Evolutionary conservation across 106 monocot genomes (phyloP).

Genomic region (Xerophyta viscosa): DNA sequence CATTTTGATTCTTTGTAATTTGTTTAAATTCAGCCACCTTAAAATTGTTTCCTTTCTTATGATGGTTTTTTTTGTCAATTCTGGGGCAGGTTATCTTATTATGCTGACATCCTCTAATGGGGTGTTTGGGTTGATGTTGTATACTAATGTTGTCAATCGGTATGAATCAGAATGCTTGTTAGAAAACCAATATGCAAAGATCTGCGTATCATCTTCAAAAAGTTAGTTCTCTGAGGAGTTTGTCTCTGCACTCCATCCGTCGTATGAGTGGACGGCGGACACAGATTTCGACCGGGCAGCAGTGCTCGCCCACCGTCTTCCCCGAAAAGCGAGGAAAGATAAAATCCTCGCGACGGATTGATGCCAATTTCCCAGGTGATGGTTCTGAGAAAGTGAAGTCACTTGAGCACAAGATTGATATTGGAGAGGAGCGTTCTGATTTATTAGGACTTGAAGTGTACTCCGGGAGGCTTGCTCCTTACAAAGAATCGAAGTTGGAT

Average conservation of each 20-base stretch:
- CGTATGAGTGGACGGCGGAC: constrained; percentile 38
- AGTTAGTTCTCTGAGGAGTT: constrained; percentile 34
- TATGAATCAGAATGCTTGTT: constrained; percentile 11
- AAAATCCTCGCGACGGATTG: constrained; percentile 35
- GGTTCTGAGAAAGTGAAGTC: constrained; percentile 41
- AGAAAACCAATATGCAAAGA: constrained; percentile 37
- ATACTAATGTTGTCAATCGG: not conserved
- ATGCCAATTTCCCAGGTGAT: constrained; percentile 23
- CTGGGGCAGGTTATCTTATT: constrained; percentile 20
- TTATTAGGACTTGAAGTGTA: constrained; percentile 77
- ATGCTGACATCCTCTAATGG: constrained; percentile 17
- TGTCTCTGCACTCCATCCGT: constrained; percentile 28
- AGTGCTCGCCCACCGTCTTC: constrained; percentile 60
- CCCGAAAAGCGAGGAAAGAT: constrained; percentile 52
- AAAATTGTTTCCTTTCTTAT: no score
- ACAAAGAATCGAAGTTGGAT: constrained; percentile 45
- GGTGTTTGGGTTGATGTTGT: constrained; percentile 5
- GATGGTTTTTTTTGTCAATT: not conserved
- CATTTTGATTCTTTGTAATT: no score
- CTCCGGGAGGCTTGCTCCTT: constrained; percentile 70
- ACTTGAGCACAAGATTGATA: constrained; percentile 76
- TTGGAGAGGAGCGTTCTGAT: constrained; percentile 83
- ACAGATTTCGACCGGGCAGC: constrained; percentile 44
- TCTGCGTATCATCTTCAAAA: constrained; percentile 31
- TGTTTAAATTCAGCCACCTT: no score